Percentiles rank a stretch among this genome's conserved stretches.
phyloP scores from a whole-genome alignment of 257 asterid species.

The Solanum peruvianum region DNA sequence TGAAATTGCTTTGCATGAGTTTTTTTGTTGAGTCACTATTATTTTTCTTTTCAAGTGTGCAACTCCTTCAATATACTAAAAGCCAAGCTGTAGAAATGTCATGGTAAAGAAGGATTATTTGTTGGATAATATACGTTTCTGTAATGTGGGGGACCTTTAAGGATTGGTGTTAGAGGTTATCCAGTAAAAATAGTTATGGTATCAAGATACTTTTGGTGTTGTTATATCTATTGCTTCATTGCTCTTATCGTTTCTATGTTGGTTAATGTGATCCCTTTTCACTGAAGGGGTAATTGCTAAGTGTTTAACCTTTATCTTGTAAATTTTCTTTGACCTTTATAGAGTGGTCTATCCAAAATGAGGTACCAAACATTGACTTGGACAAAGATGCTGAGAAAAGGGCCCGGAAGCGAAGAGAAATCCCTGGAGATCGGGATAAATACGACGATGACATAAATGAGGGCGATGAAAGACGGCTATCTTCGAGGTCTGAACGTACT shows the following conservation, averaged over 20 bases:
- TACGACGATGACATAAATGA: slow-evolving; percentile 50
- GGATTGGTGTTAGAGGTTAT: neutral
- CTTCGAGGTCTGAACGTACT: slow-evolving; percentile 59
- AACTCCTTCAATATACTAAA: neutral
- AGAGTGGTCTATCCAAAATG: slow-evolving; percentile 40
- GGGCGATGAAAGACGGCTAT: slow-evolving; percentile 37
- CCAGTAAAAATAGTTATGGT: neutral
- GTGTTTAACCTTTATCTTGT: slow-evolving; percentile 1
- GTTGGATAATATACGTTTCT: neutral
- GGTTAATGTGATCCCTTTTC: neutral
- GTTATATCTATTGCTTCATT: neutral
- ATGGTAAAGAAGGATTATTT: neutral
- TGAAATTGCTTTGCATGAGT: neutral
- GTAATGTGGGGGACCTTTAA: neutral
- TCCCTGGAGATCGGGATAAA: slow-evolving; percentile 51
- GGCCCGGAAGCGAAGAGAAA: slow-evolving; percentile 46
- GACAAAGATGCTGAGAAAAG: slow-evolving; percentile 64
- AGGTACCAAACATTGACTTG: slow-evolving; percentile 33
- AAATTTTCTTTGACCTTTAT: slow-evolving; percentile 8
- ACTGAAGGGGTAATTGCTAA: neutral
- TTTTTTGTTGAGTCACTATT: neutral
- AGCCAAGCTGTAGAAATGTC: neutral
- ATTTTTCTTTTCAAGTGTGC: neutral
- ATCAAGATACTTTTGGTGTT: neutral
- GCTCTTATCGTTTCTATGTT: neutral